These are phyloP conservation scores for Dendrobium huoshanense DNA, from an alignment of 106 monocot species.

Conservation along the genomic window DNA sequence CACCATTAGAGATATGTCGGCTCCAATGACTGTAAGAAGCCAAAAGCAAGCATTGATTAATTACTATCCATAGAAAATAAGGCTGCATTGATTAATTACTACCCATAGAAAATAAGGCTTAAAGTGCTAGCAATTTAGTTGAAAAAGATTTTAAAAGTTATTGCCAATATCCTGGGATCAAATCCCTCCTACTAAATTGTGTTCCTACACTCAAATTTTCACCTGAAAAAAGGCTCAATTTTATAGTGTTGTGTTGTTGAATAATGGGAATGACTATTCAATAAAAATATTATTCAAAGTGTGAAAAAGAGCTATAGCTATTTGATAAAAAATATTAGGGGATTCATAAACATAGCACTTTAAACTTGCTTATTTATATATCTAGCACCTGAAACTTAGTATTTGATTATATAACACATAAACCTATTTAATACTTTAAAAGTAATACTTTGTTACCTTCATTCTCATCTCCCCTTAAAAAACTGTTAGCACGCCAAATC, in stretches of 20 bases:
- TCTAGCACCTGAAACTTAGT: too few species aligned
- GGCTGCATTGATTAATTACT: too few species aligned
- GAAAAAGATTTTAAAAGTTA: too few species aligned
- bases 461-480: too few species aligned
- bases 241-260: background rate
- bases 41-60: slow-evolving; percentile 2
- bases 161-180: too few species aligned
- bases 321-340: background rate
- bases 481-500: too few species aligned
- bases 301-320: background rate
- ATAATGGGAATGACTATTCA: background rate
- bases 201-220: background rate
- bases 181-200: too few species aligned
- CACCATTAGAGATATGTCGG: slow-evolving; percentile 56
- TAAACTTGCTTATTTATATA: too few species aligned
- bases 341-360: background rate
- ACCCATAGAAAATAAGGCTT: background rate
- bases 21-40: slow-evolving; percentile 64
- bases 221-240: background rate
- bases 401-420: too few species aligned
- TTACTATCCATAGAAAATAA: background rate
- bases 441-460: too few species aligned
- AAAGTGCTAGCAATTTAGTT: too few species aligned
- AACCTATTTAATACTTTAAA: too few species aligned
- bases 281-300: background rate